Percentiles rank a stretch among this genome's conserved stretches.
Evolutionary conservation across 345 rosid species (phyloP).

Genomic region (Cardamine resedifolia): DNA sequence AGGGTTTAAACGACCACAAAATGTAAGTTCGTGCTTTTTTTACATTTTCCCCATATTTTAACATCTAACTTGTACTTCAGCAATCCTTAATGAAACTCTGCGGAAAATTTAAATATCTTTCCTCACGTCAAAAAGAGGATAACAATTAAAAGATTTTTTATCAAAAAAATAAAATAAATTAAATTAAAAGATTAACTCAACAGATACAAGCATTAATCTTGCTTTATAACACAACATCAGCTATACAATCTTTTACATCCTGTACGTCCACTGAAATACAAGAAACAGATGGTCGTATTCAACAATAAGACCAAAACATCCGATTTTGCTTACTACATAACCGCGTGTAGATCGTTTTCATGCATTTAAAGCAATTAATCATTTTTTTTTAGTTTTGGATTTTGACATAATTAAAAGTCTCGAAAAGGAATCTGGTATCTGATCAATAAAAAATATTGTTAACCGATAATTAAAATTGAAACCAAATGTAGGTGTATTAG

Average conservation of each 20-base stretch:
- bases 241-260: neutral
- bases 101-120: too few species aligned
- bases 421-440: constrained; percentile 21
- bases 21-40: too few species aligned
- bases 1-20: too few species aligned
- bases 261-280: neutral
- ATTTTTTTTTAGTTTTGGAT: neutral
- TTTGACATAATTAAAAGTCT: neutral
- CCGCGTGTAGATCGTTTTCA: constrained; percentile 24
- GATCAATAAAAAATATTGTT: neutral
- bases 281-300: neutral
- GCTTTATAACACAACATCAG: neutral
- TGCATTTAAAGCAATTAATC: constrained; percentile 4
- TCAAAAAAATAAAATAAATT: too few species aligned
- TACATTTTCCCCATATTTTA: too few species aligned
- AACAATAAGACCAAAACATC: neutral
- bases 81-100: too few species aligned
- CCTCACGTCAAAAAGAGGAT: too few species aligned
- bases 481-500: neutral
- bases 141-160: too few species aligned
- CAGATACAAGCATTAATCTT: neutral
- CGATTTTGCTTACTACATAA: constrained; percentile 18
- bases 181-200: neutral
- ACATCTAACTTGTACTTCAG: too few species aligned
- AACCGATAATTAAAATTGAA: neutral